phyloP scores from a whole-genome alignment of 495 filamentous ascomycete species.

The Lasiosphaeria ovina region DNA sequence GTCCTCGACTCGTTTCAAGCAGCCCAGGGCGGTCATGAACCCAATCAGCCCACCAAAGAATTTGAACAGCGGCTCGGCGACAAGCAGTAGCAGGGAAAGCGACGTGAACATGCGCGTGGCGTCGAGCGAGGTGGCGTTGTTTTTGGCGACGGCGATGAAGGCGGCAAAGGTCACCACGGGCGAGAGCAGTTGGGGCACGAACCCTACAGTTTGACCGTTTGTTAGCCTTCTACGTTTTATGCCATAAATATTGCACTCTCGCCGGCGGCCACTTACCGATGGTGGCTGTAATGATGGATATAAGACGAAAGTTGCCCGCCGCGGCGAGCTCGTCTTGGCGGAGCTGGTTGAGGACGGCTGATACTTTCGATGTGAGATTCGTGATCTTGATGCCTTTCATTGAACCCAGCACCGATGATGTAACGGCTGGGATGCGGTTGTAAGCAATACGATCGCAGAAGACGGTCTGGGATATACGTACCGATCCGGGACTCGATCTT shows the following conservation, averaged over 20 bases:
- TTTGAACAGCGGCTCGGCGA: conserved; percentile 11
- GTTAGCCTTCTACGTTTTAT: conserved; percentile 1
- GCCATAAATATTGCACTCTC: too few species aligned
- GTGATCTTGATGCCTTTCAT: conserved; percentile 47
- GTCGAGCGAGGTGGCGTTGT: conserved; percentile 5
- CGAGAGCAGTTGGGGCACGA: conserved; percentile 5
- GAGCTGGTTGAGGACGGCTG: conserved; percentile 42
- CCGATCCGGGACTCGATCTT: conserved; percentile 33
- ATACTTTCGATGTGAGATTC: conserved; percentile 28
- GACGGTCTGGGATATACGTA: background rate
- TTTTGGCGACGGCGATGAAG: conserved; percentile 5
- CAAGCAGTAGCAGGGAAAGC: conserved; percentile 6
- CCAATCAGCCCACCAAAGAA: conserved; percentile 8
- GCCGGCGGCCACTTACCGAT: conserved; percentile 14
- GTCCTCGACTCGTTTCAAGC: conserved; percentile 5
- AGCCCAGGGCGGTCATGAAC: conserved; percentile 7
- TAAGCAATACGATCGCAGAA: background rate
- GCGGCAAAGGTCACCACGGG: conserved; percentile 12
- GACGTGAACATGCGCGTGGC: conserved; percentile 10
- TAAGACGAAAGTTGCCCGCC: conserved; percentile 52
- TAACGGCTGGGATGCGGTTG: conserved; percentile 20
- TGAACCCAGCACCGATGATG: conserved; percentile 33
- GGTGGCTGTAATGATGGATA: conserved; percentile 32
- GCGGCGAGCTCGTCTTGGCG: conserved; percentile 53
- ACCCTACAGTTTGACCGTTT: conserved; percentile 42